phyloP scores from a whole-genome alignment of 371 early-diverging fungal species.

The Apophysomyces sp. region DNA sequence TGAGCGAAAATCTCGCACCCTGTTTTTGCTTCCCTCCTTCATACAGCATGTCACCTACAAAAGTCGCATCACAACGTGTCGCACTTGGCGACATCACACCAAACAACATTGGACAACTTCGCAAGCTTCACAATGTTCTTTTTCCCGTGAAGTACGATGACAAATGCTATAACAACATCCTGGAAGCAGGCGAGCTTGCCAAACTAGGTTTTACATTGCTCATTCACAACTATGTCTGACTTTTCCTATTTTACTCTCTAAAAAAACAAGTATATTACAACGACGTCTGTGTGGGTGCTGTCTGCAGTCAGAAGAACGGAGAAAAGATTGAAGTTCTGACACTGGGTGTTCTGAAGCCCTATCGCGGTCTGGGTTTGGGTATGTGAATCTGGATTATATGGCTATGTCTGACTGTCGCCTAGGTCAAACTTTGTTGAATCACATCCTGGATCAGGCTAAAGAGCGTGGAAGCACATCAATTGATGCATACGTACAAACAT shows the following conservation, averaged over 20 bases:
- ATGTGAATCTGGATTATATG: neutral
- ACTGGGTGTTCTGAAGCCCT: constrained; percentile 81
- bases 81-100: constrained; percentile 66
- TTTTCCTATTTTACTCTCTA: neutral
- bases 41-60: constrained; percentile 21
- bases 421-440: constrained; percentile 57
- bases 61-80: constrained; percentile 32
- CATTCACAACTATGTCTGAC: neutral
- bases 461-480: constrained; percentile 44
- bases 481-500: constrained; percentile 83
- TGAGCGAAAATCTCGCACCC: neutral
- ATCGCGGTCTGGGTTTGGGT: constrained; percentile 78
- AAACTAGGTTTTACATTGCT: constrained; percentile 59
- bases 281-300: constrained; percentile 79
- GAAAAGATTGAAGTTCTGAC: constrained; percentile 88
- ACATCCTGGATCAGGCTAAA: constrained; percentile 48
- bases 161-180: constrained; percentile 78
- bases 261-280: constrained; percentile 62
- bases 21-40: neutral
- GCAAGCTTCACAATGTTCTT: constrained; percentile 73
- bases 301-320: constrained; percentile 79
- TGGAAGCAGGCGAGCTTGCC: constrained; percentile 69
- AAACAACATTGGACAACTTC: constrained; percentile 72
- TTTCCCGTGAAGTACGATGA: constrained; percentile 89
- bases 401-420: neutral